Evolutionary conservation across 805 yeast genomes (phyloP), one percentile per base, ranked within the genome.

Genomic region (Metschnikowia borealis): DNA sequence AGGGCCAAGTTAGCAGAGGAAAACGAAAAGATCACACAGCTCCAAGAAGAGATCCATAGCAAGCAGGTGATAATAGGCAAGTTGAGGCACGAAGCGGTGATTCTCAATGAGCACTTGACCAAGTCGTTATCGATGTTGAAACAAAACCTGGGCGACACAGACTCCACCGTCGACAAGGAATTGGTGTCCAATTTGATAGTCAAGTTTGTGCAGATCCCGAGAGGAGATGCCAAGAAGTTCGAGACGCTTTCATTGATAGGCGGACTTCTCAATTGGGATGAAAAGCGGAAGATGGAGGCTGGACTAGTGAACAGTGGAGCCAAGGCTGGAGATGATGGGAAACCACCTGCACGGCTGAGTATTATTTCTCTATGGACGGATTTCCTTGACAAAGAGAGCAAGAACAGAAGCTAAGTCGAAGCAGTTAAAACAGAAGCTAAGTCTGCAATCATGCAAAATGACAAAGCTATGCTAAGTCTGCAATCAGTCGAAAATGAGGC

Each of bases 171-270:
- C 1, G 98, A 92, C 65, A 85, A 86, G 62, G 96, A 91, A 65
- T 79, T 94, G 53, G 82, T 94, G 5, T 85, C 97, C 2, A 94
- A 94, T 65, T 74, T 94, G 53, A 71, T 94, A 46, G 78, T 94
- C 15, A 88, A 94, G 49, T 94, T 91, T 68, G 78, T 94, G 15
- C 85, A 85, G 33, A 74, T 92, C 31, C 97, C 96, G 5, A 75
- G 99, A 53, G 96, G 94, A 1, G 99, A 94, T 65, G 80, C 96
- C 7, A 92, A 91, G 69, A 90, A 94, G 67, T 94, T 87, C 64
- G 98, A 94, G 74, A 96, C 94, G 3, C 75, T 94, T 44, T 87
- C 82, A 63, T 77, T 94, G 52, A 85, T 94, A 38, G 80, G 96
- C 10, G 87, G 88, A 52, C 84, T 85, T 57, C 73, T 94, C 51